Evolutionary conservation across 495 filamentous ascomycete genomes (phyloP).

Genomic region (Penicillium fimorum): DNA sequence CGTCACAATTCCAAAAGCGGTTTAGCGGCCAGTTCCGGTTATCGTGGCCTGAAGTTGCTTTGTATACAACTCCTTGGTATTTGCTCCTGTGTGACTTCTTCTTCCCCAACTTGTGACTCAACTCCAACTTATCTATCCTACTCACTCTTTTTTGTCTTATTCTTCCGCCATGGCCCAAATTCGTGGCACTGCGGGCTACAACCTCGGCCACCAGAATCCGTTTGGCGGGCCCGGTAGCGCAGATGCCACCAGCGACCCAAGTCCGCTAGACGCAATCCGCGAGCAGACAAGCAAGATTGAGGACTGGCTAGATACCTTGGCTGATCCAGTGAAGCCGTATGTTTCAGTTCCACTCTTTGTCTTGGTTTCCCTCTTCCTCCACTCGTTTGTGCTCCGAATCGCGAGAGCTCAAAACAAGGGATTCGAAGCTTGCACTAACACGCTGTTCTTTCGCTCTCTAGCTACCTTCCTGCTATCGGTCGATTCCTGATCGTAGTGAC

Average conservation of each 20-base stretch:
- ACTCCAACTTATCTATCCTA: constrained; percentile 12
- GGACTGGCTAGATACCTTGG: constrained; percentile 83
- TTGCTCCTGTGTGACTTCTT: constrained; percentile 17
- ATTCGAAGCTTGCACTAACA: constrained; percentile 32
- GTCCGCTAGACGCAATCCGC: constrained; percentile 86
- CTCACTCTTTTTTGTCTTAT: not conserved
- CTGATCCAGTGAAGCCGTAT: constrained; percentile 94
- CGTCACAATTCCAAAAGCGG: constrained; percentile 36
- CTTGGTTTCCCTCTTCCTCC: not conserved
- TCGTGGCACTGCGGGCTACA: constrained; percentile 93
- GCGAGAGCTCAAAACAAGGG: constrained; percentile 22
- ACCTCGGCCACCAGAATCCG: constrained; percentile 75
- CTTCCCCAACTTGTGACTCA: constrained; percentile 8
- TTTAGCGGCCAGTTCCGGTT: constrained; percentile 39
- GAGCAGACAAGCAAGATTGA: constrained; percentile 98
- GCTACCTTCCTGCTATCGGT: constrained; percentile 91
- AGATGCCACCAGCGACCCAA: constrained; percentile 68
- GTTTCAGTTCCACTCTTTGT: constrained; percentile 38
- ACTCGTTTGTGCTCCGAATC: not conserved
- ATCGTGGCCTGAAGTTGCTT: constrained; percentile 46
- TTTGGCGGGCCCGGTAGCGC: constrained; percentile 66
- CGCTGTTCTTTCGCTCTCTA: constrained; percentile 42
- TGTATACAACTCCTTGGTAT: constrained; percentile 27
- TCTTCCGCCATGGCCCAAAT: constrained; percentile 80
- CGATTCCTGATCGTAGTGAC: constrained; percentile 98